phyloP scores from a whole-genome alignment of 345 rosid species.

The Isatis tinctoria region DNA sequence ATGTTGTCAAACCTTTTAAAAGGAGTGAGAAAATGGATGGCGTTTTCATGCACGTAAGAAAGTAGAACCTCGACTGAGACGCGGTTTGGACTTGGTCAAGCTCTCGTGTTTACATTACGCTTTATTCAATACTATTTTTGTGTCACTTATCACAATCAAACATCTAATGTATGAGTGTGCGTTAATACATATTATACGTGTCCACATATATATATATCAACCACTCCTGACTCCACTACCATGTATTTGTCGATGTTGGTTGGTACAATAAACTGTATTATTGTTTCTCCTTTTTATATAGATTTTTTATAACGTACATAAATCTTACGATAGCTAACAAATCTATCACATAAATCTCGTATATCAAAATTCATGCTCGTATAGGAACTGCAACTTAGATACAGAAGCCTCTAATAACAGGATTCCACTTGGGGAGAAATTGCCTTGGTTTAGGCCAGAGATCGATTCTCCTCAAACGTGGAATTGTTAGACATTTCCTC shows the following conservation, averaged over 20 bases:
- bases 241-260: slow-evolving; percentile 6
- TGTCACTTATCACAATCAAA: slow-evolving; percentile 7
- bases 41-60: slow-evolving; percentile 29
- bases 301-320: background rate
- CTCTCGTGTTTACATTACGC: slow-evolving; percentile 24
- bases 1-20: background rate
- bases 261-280: background rate
- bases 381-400: background rate
- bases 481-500: no score
- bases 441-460: no score
- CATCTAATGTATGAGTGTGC: background rate
- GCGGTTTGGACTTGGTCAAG: slow-evolving; percentile 28
- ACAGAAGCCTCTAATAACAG: background rate
- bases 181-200: slow-evolving; percentile 15
- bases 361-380: background rate
- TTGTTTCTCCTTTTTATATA: background rate
- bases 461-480: no score
- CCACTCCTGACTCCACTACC: slow-evolving; percentile 32
- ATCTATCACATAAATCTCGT: background rate
- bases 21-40: slow-evolving; percentile 11
- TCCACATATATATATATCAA: background rate
- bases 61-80: slow-evolving; percentile 22
- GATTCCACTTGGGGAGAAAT: no score
- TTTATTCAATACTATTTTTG: slow-evolving; percentile 14
- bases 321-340: background rate